A percentile compares a stretch with the other conserved stretches of the same genome.
These are phyloP conservation scores for Fusarium phyllophilum DNA, from an alignment of 2,329 filamentous ascomycete genomes.

Conservation along the genomic window DNA sequence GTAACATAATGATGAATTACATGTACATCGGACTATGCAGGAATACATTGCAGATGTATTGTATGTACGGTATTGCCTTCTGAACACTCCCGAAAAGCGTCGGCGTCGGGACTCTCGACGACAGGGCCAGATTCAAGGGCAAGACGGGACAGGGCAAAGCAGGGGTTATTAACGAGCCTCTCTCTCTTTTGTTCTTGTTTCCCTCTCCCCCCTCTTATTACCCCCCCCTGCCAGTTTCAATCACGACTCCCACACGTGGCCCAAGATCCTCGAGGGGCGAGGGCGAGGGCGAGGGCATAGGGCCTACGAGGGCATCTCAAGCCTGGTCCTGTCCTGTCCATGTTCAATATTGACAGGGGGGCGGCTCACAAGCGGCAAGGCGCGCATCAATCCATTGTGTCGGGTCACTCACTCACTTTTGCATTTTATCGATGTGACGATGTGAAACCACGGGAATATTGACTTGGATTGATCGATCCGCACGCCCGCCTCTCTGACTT, in stretches of 20 bases:
- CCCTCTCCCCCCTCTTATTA: neutral
- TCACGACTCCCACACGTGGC: slow-evolving; percentile 42
- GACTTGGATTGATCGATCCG: neutral
- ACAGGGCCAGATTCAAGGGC: neutral
- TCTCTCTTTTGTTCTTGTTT: slow-evolving; percentile 2
- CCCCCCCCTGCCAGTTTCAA: slow-evolving; percentile 11
- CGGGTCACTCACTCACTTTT: slow-evolving; percentile 36
- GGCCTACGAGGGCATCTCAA: slow-evolving; percentile 8
- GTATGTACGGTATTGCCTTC: neutral
- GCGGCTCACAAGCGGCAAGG: slow-evolving; percentile 40
- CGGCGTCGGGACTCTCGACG: slow-evolving; percentile 4
- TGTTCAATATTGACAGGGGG: slow-evolving; percentile 29
- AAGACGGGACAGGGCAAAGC: neutral
- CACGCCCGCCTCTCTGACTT: slow-evolving; percentile 26
- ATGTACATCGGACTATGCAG: slow-evolving; percentile 1
- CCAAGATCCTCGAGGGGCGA: slow-evolving; percentile 12
- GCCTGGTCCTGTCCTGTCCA: neutral
- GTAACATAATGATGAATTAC: slow-evolving; percentile 27
- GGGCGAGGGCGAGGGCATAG: slow-evolving; percentile 20
- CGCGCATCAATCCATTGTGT: slow-evolving; percentile 46
- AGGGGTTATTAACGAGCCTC: slow-evolving; percentile 3
- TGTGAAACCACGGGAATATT: slow-evolving; percentile 28
- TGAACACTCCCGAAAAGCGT: slow-evolving; percentile 17
- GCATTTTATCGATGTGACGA: slow-evolving; percentile 25
- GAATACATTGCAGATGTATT: neutral